phyloP scores from a whole-genome alignment of 2,329 filamentous ascomycete species.

The Sclerotinia glacialis region DNA sequence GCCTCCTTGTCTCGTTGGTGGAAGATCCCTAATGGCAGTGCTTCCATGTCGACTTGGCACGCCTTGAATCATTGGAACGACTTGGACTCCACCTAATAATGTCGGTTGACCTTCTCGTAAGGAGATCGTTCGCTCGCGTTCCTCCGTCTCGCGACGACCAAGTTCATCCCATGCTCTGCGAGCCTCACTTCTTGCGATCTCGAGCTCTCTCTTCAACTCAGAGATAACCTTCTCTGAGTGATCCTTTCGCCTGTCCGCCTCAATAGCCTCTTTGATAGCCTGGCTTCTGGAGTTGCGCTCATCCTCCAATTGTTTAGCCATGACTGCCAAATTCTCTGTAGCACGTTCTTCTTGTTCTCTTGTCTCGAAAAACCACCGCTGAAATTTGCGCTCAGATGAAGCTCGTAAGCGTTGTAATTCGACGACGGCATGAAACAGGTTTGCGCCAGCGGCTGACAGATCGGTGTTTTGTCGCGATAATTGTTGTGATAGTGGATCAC shows the following conservation, averaged over 20 bases:
- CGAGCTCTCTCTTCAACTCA: slow-evolving; percentile 88
- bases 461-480: slow-evolving; percentile 93
- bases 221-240: slow-evolving; percentile 74
- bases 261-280: slow-evolving; percentile 62
- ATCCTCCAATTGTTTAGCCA: slow-evolving; percentile 71
- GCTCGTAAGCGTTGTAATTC: slow-evolving; percentile 91
- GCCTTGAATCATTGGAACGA: slow-evolving; percentile 85
- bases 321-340: slow-evolving; percentile 75
- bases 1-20: slow-evolving; percentile 47
- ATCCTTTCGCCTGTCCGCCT: slow-evolving; percentile 65
- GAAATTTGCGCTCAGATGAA: slow-evolving; percentile 95
- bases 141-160: slow-evolving; percentile 86
- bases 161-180: slow-evolving; percentile 96
- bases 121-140: slow-evolving; percentile 81
- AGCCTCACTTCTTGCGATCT: slow-evolving; percentile 94
- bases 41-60: slow-evolving; percentile 55
- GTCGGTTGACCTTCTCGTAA: slow-evolving; percentile 85
- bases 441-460: slow-evolving; percentile 93
- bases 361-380: slow-evolving; percentile 98
- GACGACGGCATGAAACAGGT: slow-evolving; percentile 95
- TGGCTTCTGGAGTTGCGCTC: slow-evolving; percentile 70
- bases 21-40: slow-evolving; percentile 42
- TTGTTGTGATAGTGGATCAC: slow-evolving; percentile 80
- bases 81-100: slow-evolving; percentile 87
- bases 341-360: slow-evolving; percentile 81